Evolutionary conservation across 345 rosid genomes (phyloP).

Genomic region (Gossypioides kirkii): DNA sequence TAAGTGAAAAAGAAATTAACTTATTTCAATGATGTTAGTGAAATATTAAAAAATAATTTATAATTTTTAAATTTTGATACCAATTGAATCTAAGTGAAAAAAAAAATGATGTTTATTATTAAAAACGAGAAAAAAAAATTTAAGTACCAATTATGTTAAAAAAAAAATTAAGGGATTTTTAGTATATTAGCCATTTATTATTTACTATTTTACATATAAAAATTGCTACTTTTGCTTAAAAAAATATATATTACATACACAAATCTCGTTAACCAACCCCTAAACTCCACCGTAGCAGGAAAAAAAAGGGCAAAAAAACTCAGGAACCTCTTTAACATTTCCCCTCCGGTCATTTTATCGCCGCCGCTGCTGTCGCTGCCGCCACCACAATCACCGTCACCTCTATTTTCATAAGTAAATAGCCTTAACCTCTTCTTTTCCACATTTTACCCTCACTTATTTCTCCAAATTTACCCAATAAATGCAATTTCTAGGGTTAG

Average conservation of each 20-base stretch:
- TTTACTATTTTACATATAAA: no score
- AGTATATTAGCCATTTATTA: no score
- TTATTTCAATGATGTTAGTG: no score
- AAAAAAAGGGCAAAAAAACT: not conserved
- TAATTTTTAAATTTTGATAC: no score
- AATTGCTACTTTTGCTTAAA: no score
- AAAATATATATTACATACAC: not conserved
- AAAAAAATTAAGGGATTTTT: no score
- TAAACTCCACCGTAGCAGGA: not conserved
- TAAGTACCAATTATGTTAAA: no score
- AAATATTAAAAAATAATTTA: no score
- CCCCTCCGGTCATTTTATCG: not conserved
- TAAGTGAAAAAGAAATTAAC: no score
- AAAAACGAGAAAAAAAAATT: no score
- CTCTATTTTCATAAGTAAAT: not conserved
- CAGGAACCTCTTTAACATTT: not conserved
- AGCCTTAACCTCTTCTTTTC: not conserved
- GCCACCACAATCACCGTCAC: not conserved
- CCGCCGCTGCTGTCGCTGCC: not conserved
- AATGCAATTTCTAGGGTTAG: conserved; percentile 9
- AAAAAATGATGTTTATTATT: no score
- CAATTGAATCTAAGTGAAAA: no score
- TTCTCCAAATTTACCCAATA: not conserved
- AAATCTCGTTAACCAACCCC: not conserved
- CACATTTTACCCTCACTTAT: not conserved